A percentile compares a stretch with the other conserved stretches of the same genome.
Conservation (phyloP, 495 filamentous ascomycete species). For the Penicillium paxilli region DNA sequence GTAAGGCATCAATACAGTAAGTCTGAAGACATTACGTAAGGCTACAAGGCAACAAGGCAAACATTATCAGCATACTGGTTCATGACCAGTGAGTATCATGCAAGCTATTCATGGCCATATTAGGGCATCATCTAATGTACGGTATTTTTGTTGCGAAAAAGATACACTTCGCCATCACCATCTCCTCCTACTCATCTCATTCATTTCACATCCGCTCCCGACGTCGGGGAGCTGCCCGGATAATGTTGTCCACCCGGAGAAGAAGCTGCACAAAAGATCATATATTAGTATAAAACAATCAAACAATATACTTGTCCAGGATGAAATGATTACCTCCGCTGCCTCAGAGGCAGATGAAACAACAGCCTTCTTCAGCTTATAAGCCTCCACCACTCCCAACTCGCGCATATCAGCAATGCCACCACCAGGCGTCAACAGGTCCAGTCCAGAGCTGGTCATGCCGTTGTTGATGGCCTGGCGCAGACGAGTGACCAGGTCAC, state of each 20-base stretch:
- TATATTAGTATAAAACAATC: not conserved
- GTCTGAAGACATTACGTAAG: no score
- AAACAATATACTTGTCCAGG: not conserved
- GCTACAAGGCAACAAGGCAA: not conserved
- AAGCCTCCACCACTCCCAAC: constrained; percentile 95
- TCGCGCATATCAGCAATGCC: constrained; percentile 96
- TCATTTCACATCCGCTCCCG: constrained; percentile 66
- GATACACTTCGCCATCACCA: constrained; percentile 20
- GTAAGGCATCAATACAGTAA: not conserved
- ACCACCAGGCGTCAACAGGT: constrained; percentile 85
- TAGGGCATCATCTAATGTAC: constrained; percentile 16
- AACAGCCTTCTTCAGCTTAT: constrained; percentile 96
- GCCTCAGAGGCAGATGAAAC: constrained; percentile 94
- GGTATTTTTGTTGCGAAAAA: constrained; percentile 3
- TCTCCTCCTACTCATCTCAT: no score
- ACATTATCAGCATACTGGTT: not conserved
- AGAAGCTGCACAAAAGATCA: constrained; percentile 58
- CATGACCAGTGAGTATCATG: constrained; percentile 1
- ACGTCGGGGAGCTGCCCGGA: constrained; percentile 72
- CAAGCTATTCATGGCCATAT: constrained; percentile 3
- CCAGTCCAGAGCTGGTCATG: constrained; percentile 86
- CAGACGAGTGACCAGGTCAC: constrained; percentile 87
- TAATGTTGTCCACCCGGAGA: constrained; percentile 84
- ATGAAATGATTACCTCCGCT: constrained; percentile 69
- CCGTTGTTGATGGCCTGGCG: constrained; percentile 93